Evolutionary conservation across 1,139 yeast species (phyloP).

Genomic region (Candida pseudoviswanathii): DNA sequence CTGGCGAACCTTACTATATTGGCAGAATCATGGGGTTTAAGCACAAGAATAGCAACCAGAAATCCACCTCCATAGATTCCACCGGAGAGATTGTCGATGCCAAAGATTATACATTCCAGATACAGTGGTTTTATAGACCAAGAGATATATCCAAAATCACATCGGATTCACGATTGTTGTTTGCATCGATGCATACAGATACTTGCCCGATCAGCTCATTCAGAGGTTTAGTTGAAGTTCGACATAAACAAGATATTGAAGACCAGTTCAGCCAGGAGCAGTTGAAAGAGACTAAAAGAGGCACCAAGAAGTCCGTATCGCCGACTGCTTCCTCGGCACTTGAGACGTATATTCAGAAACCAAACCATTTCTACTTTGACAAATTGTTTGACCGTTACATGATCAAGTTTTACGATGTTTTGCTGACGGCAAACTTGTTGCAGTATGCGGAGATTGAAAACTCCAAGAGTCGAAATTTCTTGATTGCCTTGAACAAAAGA

Average conservation of each 20-base stretch:
- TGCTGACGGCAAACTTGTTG: slow-evolving; percentile 40
- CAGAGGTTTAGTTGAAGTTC: slow-evolving; percentile 75
- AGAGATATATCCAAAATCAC: slow-evolving; percentile 74
- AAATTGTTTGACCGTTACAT: slow-evolving; percentile 86
- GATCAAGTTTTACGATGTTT: slow-evolving; percentile 77
- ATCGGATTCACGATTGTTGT: slow-evolving; percentile 72
- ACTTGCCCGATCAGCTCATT: slow-evolving; percentile 75
- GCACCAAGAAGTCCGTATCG: slow-evolving; percentile 21
- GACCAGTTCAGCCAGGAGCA: slow-evolving; percentile 27
- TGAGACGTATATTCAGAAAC: slow-evolving; percentile 55
- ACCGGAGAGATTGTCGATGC: slow-evolving; percentile 33
- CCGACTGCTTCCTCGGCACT: slow-evolving; percentile 22
- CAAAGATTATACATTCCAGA: slow-evolving; percentile 58
- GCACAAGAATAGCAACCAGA: slow-evolving; percentile 25
- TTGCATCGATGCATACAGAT: slow-evolving; percentile 87
- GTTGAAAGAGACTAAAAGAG: slow-evolving; percentile 7
- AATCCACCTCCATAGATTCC: background rate
- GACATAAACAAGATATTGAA: slow-evolving; percentile 66
- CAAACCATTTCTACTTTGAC: slow-evolving; percentile 83
- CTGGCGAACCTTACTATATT: slow-evolving; percentile 92
- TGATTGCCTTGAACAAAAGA: slow-evolving; percentile 64
- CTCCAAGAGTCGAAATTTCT: slow-evolving; percentile 57
- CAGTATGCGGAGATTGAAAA: slow-evolving; percentile 59
- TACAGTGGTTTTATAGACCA: slow-evolving; percentile 94
- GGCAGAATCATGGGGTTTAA: slow-evolving; percentile 84